Evolutionary conservation across 1,284 basidiomycete genomes (phyloP).

Genomic region (Phylloporus sp.): DNA sequence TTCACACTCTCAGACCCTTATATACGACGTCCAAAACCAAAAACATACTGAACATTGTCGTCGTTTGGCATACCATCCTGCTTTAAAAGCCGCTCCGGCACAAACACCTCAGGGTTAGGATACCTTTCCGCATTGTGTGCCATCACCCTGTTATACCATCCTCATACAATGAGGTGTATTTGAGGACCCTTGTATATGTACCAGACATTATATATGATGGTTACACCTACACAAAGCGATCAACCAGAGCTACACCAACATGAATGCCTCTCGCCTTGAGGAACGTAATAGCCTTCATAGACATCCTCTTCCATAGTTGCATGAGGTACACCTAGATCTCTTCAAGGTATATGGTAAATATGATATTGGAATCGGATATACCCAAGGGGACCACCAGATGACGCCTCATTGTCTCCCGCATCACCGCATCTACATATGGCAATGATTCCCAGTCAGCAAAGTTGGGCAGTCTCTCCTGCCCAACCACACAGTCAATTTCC

Average conservation of each 20-base stretch:
- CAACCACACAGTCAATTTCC: constrained; percentile 45
- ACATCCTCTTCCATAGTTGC: constrained; percentile 24
- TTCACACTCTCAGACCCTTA: too few relatives aligned
- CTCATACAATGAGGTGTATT: not conserved
- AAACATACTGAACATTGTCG: constrained; percentile 18
- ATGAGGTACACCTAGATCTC: constrained; percentile 22
- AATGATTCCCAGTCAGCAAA: constrained; percentile 42
- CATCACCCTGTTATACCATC: constrained; percentile 24
- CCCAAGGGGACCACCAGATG: constrained; percentile 20
- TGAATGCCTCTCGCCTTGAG: constrained; percentile 13
- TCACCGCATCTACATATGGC: constrained; percentile 42
- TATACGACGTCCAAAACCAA: constrained; percentile 32
- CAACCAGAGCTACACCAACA: not conserved
- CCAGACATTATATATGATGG: constrained; percentile 16
- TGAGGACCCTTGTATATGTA: not conserved
- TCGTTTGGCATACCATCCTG: constrained; percentile 22
- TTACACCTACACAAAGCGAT: not conserved
- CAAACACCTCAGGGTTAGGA: constrained; percentile 22
- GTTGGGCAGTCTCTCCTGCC: constrained; percentile 42
- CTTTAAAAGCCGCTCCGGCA: constrained; percentile 28
- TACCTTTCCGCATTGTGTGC: constrained; percentile 25
- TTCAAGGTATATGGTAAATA: not conserved
- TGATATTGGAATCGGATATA: constrained; percentile 1
- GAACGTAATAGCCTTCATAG: constrained; percentile 28
- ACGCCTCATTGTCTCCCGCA: constrained; percentile 42